phyloP scores from a whole-genome alignment of 306 rosid species.

The Lablab purpureus region DNA sequence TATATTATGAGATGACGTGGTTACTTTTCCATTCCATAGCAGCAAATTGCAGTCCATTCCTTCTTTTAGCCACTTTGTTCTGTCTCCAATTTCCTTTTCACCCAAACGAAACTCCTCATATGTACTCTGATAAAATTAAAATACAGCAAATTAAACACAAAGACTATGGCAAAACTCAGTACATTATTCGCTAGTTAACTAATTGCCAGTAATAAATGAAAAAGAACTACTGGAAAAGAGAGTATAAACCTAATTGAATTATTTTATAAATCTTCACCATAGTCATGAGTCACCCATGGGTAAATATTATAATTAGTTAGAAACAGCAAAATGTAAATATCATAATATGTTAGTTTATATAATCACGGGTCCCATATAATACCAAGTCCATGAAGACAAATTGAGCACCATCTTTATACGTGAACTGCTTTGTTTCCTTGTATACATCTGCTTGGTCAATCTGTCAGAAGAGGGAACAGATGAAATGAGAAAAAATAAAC shows the following conservation, averaged over 20 bases:
- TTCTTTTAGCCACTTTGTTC: conserved; percentile 88
- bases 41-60: conserved; percentile 96
- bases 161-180: conserved; percentile 25
- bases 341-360: conserved; percentile 41
- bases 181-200: conserved; percentile 30
- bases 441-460: conserved; percentile 71
- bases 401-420: conserved; percentile 92
- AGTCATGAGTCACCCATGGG: conserved; percentile 23
- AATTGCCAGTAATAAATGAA: conserved; percentile 20
- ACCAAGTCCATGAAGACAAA: conserved; percentile 99
- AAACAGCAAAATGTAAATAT: conserved; percentile 21
- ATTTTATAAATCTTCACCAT: conserved; percentile 26
- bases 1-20: conserved; percentile 37
- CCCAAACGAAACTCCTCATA: conserved; percentile 83
- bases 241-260: conserved; percentile 24
- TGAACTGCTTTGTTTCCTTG: conserved; percentile 96
- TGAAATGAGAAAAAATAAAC: conserved; percentile 2
- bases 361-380: conserved; percentile 48
- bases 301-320: conserved; percentile 8
- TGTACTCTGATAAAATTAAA: conserved; percentile 60
- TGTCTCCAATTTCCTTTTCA: conserved; percentile 75
- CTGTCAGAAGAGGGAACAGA: conserved; percentile 56
- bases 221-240: conserved; percentile 39
- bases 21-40: conserved; percentile 91
- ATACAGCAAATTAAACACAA: conserved; percentile 28